Evolutionary conservation across 768 basidiomycete species (phyloP), one percentile per base, ranked within the genome.

Genomic region (Clathrus columnatus): DNA sequence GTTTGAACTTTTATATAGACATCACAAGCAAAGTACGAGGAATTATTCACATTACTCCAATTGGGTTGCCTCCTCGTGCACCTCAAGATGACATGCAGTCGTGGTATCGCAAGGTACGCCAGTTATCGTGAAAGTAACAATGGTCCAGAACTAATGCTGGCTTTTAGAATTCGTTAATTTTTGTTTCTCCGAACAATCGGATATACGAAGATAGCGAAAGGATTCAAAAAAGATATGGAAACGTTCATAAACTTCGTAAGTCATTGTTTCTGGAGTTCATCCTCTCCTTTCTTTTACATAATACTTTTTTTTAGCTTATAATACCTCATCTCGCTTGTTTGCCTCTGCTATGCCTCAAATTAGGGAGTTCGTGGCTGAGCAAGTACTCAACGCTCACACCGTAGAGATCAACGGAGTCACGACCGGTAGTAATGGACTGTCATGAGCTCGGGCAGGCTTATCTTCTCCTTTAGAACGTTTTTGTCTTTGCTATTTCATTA

Each of bases 41-140:
- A 3, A 76, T 94, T 4, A 74, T 93, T 30, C 90, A 93, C 63
- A 81, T 96, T 21, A 77, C 90, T 14, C 90, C 90, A 10, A 74
- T 78, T 47, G 75, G 78, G 48, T 67, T 79, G 48, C 85, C 84
- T 0, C 58, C 73, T 24, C 72, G 74, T 36, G 83, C 84, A 58
- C 74, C 82, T 49, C 66, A 76, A 8, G 77, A 81, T 10, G 79
- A 76, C 10, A 73, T 85, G 26, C 73, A 79, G 41, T 62, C 68
- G 17, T 95, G 91, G 91, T 94, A 91, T 71, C 72, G 73, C 56
- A 73, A 82, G 67, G 88, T 86, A 58, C 53, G 74, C 50, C 47
- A 8, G n/a, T 43, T 51, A 20, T 32, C 16, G 17, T 23, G 36
- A 42, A 47, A 28, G 2, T 52, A 10, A 26, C 36, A 4, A 27